phyloP scores from a whole-genome alignment of 192 early-diverging fungal genomes.

The Ambispora gerdemannii region DNA sequence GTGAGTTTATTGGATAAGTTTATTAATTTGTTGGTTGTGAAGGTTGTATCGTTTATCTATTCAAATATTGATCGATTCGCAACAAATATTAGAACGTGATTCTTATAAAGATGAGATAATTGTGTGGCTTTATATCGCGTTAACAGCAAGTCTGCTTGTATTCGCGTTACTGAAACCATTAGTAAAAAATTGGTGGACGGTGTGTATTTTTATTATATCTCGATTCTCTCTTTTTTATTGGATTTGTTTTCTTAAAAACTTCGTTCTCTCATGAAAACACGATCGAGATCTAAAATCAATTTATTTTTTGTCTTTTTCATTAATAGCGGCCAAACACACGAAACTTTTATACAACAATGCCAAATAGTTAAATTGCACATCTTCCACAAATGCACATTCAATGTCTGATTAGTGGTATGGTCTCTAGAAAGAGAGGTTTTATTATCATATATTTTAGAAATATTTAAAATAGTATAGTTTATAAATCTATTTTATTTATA shows the following conservation, averaged over 20 bases:
- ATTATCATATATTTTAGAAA: too few relatives aligned
- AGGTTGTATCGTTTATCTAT: neutral
- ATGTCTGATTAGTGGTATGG: too few relatives aligned
- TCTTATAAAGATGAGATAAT: neutral
- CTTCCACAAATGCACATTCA: too few relatives aligned
- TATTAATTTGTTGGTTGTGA: neutral
- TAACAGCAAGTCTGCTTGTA: neutral
- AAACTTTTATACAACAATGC: neutral
- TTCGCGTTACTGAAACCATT: neutral
- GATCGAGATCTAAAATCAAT: neutral
- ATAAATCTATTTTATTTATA: too few relatives aligned
- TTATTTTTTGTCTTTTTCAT: neutral
- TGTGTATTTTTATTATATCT: neutral
- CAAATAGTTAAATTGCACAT: neutral
- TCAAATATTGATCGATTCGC: neutral
- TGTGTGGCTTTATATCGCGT: neutral
- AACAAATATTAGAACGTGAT: neutral
- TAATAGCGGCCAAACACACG: neutral
- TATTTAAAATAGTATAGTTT: too few relatives aligned
- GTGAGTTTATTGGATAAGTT: neutral
- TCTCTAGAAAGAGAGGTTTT: too few relatives aligned
- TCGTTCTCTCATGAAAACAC: too few relatives aligned
- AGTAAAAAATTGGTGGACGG: neutral
- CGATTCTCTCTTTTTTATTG: neutral
- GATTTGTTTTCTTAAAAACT: too few relatives aligned